phyloP scores from a whole-genome alignment of 768 basidiomycete species.

The Phlegmacium glaucopus region DNA sequence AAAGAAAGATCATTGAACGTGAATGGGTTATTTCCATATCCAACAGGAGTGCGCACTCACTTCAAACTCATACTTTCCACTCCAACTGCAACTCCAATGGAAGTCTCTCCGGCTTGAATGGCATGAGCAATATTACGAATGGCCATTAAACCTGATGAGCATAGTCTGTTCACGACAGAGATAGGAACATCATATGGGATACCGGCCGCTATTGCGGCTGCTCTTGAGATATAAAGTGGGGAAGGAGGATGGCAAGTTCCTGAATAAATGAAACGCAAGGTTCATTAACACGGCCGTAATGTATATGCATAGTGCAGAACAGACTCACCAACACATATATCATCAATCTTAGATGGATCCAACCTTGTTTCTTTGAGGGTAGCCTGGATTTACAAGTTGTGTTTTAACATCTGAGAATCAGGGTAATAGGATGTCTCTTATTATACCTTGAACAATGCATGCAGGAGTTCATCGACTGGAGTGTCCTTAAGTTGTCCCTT shows the following conservation, averaged over 20 bases:
- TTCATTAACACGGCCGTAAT: neutral
- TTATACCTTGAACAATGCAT: constrained; percentile 73
- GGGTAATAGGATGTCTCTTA: neutral
- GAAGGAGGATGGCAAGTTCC: constrained; percentile 84
- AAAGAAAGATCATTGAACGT: constrained; percentile 2
- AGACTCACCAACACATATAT: constrained; percentile 76
- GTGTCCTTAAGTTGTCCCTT: constrained; percentile 92
- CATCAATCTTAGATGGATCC: constrained; percentile 70
- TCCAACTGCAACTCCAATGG: constrained; percentile 82
- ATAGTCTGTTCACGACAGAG: constrained; percentile 88
- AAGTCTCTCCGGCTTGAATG: constrained; percentile 79
- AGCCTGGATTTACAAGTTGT: constrained; percentile 46
- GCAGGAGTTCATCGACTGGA: constrained; percentile 83
- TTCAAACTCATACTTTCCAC: constrained; percentile 83
- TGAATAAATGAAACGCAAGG: constrained; percentile 20
- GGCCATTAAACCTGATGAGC: constrained; percentile 94
- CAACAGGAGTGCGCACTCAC: constrained; percentile 31
- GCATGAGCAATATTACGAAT: constrained; percentile 86
- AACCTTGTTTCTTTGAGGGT: constrained; percentile 63
- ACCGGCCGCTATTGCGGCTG: constrained; percentile 85
- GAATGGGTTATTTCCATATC: neutral
- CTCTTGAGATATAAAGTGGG: constrained; percentile 77
- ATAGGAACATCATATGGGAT: constrained; percentile 87
- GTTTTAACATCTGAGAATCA: neutral
- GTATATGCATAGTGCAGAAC: neutral